Base-by-base conservation (phyloP, 371 early-diverging fungal genomes). In the Neoconidiobolus thromboides region DNA sequence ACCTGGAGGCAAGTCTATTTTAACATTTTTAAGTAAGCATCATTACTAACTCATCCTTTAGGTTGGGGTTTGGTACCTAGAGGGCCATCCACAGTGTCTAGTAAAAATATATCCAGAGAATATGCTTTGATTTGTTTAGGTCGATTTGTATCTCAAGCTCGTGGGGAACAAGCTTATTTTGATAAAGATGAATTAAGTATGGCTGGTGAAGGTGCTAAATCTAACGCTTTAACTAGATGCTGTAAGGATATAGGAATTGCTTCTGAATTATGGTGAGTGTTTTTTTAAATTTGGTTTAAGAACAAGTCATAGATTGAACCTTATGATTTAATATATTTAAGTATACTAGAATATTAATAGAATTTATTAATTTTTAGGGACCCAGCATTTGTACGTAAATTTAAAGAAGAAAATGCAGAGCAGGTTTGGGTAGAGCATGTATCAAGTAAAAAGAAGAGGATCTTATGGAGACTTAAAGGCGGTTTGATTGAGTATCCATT, bases 191-290 rank as follows among this genome's bases (percentile, higher is more conserved):
- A 77, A 3, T 65, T 93, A 36, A 79, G 93, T 0, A 93, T 91
- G 0, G 93, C 95, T 0, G 77, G 87, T 0, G 96, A 96, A 73
- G 94, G 93, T 2, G 83, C 84, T 67, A 93, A 91, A 68, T 85
- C 86, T 51, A 96, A 93, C 67, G 96, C 97, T 4, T 71, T 96
- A 62, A 89, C 93, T 82, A 79, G 96, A 44, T 94, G 95, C 71
- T 96, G 96, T 75, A 96, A 96, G 68, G 97, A 96, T 73, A 70
- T 96, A 50, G 96, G 96, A 42, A 74, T 92, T 53, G 90, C 93
- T 5, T 83, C 82, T 43, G 96, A 96, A 68, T 71, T 96, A 61
- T 95, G 96, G 97, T 69, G 68, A 65, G 59, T 48, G 60, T 57
- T 5, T 38, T 26, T 26, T 26, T 26, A 26, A 26, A 26, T 26